Evolutionary conservation across 306 rosid species (phyloP).

Genomic region (Medicago lupulina): DNA sequence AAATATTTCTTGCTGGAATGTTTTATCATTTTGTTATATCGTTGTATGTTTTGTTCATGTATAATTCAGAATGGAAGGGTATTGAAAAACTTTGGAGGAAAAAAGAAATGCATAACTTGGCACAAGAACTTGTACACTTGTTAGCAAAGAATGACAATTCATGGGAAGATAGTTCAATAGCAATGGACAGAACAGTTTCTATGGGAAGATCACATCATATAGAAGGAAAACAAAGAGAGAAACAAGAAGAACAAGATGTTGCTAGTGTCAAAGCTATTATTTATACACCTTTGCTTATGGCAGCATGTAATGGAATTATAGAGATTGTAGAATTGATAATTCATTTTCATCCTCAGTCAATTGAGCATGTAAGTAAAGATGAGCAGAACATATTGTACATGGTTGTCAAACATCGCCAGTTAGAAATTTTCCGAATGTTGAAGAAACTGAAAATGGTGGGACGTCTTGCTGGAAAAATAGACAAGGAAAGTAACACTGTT

Average conservation of each 20-base stretch:
- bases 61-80: slow-evolving; percentile 44
- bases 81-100: slow-evolving; percentile 47
- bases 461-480: slow-evolving; percentile 45
- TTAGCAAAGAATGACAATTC: slow-evolving; percentile 43
- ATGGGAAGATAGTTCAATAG: slow-evolving; percentile 28
- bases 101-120: slow-evolving; percentile 46
- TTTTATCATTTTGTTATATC: too few relatives aligned
- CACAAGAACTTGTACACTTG: slow-evolving; percentile 36
- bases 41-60: slow-evolving; percentile 11
- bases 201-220: slow-evolving; percentile 7
- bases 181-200: slow-evolving; percentile 36
- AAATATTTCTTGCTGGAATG: background rate
- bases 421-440: slow-evolving; percentile 26
- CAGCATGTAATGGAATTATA: slow-evolving; percentile 50
- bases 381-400: slow-evolving; percentile 47
- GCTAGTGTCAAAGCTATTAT: background rate
- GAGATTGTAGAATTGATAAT: slow-evolving; percentile 54
- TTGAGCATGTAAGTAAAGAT: slow-evolving; percentile 49
- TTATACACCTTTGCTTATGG: slow-evolving; percentile 56
- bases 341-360: slow-evolving; percentile 45
- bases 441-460: slow-evolving; percentile 41
- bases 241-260: background rate
- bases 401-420: slow-evolving; percentile 47
- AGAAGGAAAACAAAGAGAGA: background rate
- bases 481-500: slow-evolving; percentile 44